A percentile compares a stretch with the other conserved stretches of the same genome.
phyloP scores from a whole-genome alignment of 2,329 filamentous ascomycete genomes.

The Colletotrichum spaethianum region DNA sequence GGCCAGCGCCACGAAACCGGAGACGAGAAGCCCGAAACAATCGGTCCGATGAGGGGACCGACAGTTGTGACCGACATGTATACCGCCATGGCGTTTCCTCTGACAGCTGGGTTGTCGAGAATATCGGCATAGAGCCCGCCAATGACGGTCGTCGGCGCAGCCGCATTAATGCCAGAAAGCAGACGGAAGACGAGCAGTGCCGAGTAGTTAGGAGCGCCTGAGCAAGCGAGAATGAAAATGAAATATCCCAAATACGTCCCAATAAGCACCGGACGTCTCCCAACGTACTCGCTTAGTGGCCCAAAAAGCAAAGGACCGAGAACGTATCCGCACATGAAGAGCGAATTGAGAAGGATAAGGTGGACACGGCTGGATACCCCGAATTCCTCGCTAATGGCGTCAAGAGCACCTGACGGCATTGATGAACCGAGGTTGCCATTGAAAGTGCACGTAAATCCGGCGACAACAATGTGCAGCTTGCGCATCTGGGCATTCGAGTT shows the following conservation, averaged over 20 bases:
- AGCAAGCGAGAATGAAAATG: slow-evolving; percentile 52
- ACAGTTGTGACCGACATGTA: slow-evolving; percentile 54
- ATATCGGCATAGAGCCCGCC: slow-evolving; percentile 53
- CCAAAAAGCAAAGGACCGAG: slow-evolving; percentile 53
- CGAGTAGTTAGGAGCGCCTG: slow-evolving; percentile 58
- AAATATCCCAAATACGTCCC: slow-evolving; percentile 52
- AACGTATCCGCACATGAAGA: slow-evolving; percentile 54
- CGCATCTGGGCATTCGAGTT: slow-evolving; percentile 39
- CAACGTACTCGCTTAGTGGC: slow-evolving; percentile 53
- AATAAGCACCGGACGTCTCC: slow-evolving; percentile 51
- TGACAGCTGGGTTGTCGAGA: slow-evolving; percentile 49
- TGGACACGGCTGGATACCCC: slow-evolving; percentile 45
- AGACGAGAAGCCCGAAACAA: slow-evolving; percentile 66
- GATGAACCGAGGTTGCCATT: slow-evolving; percentile 55
- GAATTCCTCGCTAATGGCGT: slow-evolving; percentile 51
- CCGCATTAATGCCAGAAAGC: slow-evolving; percentile 51
- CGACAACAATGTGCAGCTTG: slow-evolving; percentile 52
- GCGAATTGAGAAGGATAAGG: slow-evolving; percentile 53
- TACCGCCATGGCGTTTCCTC: slow-evolving; percentile 51
- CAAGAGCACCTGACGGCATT: slow-evolving; percentile 54
- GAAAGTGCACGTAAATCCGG: slow-evolving; percentile 54
- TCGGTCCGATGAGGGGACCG: slow-evolving; percentile 61
- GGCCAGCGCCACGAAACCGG: slow-evolving; percentile 59
- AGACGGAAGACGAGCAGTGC: slow-evolving; percentile 60
- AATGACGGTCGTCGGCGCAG: slow-evolving; percentile 52